Percentiles rank a stretch among this genome's conserved stretches.
Conservation (phyloP, 208 protist genomes). For the Trypanosoma cruzi region DNA sequence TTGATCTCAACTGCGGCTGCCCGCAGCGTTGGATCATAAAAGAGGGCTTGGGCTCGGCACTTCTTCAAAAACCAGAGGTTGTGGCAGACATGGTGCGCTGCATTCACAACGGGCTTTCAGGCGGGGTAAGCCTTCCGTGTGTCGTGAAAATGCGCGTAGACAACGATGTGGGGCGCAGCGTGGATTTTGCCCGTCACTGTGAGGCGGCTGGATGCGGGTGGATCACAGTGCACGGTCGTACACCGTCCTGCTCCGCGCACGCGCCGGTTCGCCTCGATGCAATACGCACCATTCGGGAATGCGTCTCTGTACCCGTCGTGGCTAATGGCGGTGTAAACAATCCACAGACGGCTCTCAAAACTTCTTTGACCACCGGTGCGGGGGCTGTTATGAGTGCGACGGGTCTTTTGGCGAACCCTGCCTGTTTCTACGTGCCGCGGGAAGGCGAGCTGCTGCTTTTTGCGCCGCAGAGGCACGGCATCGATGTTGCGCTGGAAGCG, state of each 20-base stretch:
- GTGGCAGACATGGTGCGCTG: slow-evolving; percentile 80
- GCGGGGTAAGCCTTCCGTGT: slow-evolving; percentile 38
- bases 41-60: slow-evolving; percentile 68
- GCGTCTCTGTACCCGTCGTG: slow-evolving; percentile 72
- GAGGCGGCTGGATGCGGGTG: slow-evolving; percentile 78
- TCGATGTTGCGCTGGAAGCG: neutral
- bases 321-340: slow-evolving; percentile 80
- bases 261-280: slow-evolving; percentile 59
- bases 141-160: slow-evolving; percentile 89
- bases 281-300: slow-evolving; percentile 66
- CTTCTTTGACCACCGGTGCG: slow-evolving; percentile 48
- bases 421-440: slow-evolving; percentile 50
- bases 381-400: slow-evolving; percentile 84
- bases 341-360: slow-evolving; percentile 50
- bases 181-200: slow-evolving; percentile 84
- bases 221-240: slow-evolving; percentile 91
- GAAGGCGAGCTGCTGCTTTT: slow-evolving; percentile 19
- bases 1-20: slow-evolving; percentile 95
- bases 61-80: slow-evolving; percentile 74
- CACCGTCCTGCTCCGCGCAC: slow-evolving; percentile 47
- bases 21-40: slow-evolving; percentile 92
- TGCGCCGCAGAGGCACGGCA: neutral
- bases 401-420: slow-evolving; percentile 86
- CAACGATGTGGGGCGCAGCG: slow-evolving; percentile 62
- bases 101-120: slow-evolving; percentile 47